Conservation (phyloP, 306 rosid species). For the Fragaria iinumae region DNA sequence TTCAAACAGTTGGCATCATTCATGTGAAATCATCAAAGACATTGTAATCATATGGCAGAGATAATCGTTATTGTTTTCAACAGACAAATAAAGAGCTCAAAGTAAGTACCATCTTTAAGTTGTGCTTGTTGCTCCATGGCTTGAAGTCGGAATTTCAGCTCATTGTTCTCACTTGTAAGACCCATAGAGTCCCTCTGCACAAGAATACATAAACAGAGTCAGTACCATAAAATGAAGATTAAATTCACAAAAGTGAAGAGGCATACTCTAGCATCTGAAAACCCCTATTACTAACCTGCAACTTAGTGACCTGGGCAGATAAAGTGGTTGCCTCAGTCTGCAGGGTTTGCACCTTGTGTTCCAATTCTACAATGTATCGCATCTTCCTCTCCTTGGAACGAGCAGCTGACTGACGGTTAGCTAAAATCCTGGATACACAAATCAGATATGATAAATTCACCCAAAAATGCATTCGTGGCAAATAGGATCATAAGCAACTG, state of each 20-base stretch:
- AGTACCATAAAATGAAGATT: not conserved
- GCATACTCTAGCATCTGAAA: not conserved
- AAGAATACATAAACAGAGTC: slow-evolving; percentile 14
- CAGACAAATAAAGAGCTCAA: slow-evolving; percentile 7
- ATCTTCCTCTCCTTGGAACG: slow-evolving; percentile 82
- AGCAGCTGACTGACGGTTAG: slow-evolving; percentile 90
- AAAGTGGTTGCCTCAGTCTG: slow-evolving; percentile 81
- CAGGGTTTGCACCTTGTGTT: slow-evolving; percentile 88
- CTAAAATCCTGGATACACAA: slow-evolving; percentile 64
- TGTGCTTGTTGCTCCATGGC: slow-evolving; percentile 83
- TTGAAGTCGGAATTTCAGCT: slow-evolving; percentile 82
- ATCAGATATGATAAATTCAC: slow-evolving; percentile 5
- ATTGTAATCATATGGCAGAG: not conserved
- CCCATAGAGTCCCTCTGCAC: slow-evolving; percentile 56
- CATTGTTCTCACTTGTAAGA: slow-evolving; percentile 63
- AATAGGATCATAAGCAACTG: not conserved
- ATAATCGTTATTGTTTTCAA: not conserved
- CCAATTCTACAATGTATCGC: slow-evolving; percentile 74
- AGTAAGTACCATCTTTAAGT: slow-evolving; percentile 68
- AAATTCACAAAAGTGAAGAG: not conserved
- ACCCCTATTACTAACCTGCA: slow-evolving; percentile 51
- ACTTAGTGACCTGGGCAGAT: slow-evolving; percentile 65
- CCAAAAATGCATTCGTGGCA: not conserved
- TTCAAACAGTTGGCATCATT: not conserved
- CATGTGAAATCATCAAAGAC: not conserved